A percentile compares a stretch with the other conserved stretches of the same genome.
Conservation (phyloP, 176 grass and related monocot species). For the Areca catechu region DNA sequence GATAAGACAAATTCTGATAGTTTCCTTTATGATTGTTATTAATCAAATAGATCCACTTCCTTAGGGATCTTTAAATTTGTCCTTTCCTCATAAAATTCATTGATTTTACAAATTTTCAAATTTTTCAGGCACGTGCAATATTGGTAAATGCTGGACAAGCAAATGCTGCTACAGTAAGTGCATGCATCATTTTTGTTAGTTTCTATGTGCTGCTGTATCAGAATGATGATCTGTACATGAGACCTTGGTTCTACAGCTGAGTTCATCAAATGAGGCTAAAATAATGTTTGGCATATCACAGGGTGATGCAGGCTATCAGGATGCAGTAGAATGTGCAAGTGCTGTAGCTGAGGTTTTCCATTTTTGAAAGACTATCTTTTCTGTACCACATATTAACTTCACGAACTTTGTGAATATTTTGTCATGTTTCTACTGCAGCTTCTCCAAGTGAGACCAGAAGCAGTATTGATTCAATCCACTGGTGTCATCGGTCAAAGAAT, state of each 20-base stretch:
- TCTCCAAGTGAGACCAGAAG: conserved; percentile 48
- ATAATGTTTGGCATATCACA: conserved; percentile 16
- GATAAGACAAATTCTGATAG: too few species aligned
- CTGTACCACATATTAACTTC: neutral
- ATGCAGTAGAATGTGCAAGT: conserved; percentile 78
- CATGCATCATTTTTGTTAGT: conserved; percentile 18
- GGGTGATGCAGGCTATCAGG: conserved; percentile 91
- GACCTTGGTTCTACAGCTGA: too few species aligned
- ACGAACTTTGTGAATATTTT: conserved; percentile 16
- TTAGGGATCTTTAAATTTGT: too few species aligned
- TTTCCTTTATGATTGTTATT: too few species aligned
- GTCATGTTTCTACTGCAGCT: conserved; percentile 37
- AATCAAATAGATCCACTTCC: too few species aligned
- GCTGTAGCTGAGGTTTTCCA: conserved; percentile 71
- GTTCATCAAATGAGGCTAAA: too few species aligned
- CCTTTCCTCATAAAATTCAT: neutral
- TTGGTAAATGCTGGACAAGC: conserved; percentile 94
- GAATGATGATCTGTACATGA: too few species aligned
- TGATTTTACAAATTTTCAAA: conserved; percentile 1
- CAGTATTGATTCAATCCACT: conserved; percentile 85
- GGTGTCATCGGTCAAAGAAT: conserved; percentile 97
- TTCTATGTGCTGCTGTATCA: too few species aligned
- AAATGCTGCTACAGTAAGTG: conserved; percentile 97
- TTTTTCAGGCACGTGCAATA: conserved; percentile 67
- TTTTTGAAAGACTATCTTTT: neutral